These are phyloP conservation scores for Fusarium torulosum DNA, from an alignment of 2,329 filamentous ascomycete species.

Conservation along the genomic window DNA sequence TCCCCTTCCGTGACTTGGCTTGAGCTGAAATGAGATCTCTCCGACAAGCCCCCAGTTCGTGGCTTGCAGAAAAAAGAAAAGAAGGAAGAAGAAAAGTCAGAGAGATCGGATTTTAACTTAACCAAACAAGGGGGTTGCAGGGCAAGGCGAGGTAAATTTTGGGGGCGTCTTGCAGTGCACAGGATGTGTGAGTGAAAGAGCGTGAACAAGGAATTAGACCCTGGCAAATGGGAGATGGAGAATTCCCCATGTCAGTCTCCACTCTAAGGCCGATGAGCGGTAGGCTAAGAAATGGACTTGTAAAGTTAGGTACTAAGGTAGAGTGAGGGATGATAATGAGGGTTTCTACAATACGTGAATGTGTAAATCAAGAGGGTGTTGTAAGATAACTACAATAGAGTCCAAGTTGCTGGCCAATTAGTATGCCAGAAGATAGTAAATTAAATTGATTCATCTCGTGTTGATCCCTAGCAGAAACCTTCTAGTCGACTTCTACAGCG, in stretches of 20 bases:
- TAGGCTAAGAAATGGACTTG: not conserved
- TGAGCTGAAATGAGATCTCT: slow-evolving; percentile 17
- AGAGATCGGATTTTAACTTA: slow-evolving; percentile 14
- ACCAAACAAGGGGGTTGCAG: slow-evolving; percentile 19
- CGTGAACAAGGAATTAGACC: not conserved
- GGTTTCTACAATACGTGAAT: not conserved
- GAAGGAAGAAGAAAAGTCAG: no score
- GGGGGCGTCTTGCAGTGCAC: not conserved
- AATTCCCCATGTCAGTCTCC: slow-evolving; percentile 4
- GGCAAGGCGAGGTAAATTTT: not conserved
- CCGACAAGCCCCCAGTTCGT: slow-evolving; percentile 7
- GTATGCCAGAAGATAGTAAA: not conserved
- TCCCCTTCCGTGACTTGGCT: slow-evolving; percentile 5
- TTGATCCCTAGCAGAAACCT: slow-evolving; percentile 18
- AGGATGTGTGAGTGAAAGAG: not conserved
- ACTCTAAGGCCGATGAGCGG: slow-evolving; percentile 1
- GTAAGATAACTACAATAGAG: not conserved
- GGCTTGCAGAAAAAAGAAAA: slow-evolving; percentile 17
- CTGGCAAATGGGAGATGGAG: slow-evolving; percentile 9
- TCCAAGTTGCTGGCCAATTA: not conserved
- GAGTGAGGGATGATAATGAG: not conserved
- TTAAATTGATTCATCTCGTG: not conserved
- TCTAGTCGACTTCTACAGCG: slow-evolving; percentile 21
- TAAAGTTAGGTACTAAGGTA: no score
- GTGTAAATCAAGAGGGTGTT: no score